Evolutionary conservation across 192 early-diverging fungal species (phyloP).

Genomic region (Ambispora gerdemannii): DNA sequence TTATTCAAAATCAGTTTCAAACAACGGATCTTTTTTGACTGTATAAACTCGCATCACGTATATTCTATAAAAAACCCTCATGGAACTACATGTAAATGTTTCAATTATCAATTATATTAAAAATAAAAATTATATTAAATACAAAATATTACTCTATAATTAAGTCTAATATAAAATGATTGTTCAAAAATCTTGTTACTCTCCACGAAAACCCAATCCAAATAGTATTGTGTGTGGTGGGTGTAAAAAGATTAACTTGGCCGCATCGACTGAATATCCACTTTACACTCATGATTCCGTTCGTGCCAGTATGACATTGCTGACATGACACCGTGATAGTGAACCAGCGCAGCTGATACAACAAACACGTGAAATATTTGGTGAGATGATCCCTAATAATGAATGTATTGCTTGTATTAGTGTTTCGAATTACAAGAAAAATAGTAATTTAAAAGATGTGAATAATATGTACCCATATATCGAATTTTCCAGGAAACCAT

Average conservation of each 20-base stretch:
- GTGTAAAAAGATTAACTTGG: constrained; percentile 13
- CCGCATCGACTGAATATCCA: constrained; percentile 34
- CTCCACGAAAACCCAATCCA: too few relatives aligned
- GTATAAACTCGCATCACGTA: too few relatives aligned
- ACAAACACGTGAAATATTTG: constrained; percentile 91
- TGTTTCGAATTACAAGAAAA: constrained; percentile 6
- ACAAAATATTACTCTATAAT: too few relatives aligned
- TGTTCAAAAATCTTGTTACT: too few relatives aligned
- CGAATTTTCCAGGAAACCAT: constrained; percentile 80
- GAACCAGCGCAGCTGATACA: constrained; percentile 64
- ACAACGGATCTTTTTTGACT: too few relatives aligned
- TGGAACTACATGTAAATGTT: too few relatives aligned
- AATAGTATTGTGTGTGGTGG: too few relatives aligned
- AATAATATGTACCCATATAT: constrained; percentile 63
- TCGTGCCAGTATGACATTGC: constrained; percentile 57
- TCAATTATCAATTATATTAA: too few relatives aligned
- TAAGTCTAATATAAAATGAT: too few relatives aligned
- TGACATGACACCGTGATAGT: constrained; percentile 66
- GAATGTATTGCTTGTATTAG: constrained; percentile 2
- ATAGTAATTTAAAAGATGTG: background rate
- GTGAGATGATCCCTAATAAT: constrained; percentile 65
- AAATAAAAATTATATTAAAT: too few relatives aligned
- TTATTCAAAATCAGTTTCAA: too few relatives aligned
- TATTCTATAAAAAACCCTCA: too few relatives aligned
- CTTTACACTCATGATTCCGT: constrained; percentile 36